Conservation (phyloP, 1,284 basidiomycete species). For the Melampsora abietis-canadensis region DNA sequence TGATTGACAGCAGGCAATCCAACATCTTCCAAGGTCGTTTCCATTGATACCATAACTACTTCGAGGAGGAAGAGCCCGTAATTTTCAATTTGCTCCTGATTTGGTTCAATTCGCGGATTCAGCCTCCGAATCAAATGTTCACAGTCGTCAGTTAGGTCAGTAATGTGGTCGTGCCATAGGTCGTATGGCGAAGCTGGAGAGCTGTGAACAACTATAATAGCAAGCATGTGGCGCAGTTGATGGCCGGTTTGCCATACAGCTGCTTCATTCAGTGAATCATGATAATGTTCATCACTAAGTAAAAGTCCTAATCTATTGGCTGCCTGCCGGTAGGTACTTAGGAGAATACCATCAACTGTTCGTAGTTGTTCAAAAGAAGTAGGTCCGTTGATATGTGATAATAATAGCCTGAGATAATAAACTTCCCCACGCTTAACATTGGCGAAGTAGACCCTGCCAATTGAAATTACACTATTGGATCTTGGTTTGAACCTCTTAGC, state of each 20-base stretch:
- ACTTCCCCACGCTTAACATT: neutral
- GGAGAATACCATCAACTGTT: neutral
- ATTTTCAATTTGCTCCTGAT: neutral
- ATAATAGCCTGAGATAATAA: neutral
- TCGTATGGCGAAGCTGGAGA: neutral
- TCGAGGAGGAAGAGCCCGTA: neutral
- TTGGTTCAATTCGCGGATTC: too few relatives aligned
- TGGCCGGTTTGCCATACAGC: neutral
- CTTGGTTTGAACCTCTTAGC: neutral
- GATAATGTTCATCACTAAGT: neutral
- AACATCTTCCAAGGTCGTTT: neutral
- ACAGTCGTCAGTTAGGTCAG: neutral
- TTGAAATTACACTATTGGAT: too few relatives aligned
- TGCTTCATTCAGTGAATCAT: neutral
- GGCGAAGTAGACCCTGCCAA: neutral
- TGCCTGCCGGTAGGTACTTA: neutral
- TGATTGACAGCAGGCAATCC: neutral
- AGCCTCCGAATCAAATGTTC: neutral
- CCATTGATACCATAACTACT: neutral
- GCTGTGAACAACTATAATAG: neutral
- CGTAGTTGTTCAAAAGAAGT: neutral
- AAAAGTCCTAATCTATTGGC: neutral
- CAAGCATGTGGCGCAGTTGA: neutral
- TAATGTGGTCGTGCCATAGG: neutral
- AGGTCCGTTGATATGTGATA: neutral